Percentiles rank a stretch among this genome's conserved stretches.
phyloP scores from a whole-genome alignment of 202 grass and related monocot species.

The Carex sylvatica region DNA sequence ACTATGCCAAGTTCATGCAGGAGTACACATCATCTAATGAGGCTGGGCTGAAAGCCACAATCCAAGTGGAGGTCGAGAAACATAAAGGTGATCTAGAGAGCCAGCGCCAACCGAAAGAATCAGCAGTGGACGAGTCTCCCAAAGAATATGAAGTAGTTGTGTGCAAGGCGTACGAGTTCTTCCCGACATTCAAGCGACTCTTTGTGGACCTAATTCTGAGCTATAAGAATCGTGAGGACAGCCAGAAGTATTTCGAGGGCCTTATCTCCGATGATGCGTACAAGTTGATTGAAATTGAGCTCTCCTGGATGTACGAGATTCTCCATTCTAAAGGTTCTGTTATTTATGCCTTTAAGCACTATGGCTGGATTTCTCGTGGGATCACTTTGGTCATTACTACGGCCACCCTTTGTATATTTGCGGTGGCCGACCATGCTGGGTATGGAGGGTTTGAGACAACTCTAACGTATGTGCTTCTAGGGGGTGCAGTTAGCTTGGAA shows the following conservation, averaged over 20 bases:
- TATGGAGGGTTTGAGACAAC: neutral
- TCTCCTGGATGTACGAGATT: too few relatives aligned
- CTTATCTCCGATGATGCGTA: constrained; percentile 10
- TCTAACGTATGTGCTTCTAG: constrained; percentile 36
- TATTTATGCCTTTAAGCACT: too few relatives aligned
- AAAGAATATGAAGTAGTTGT: too few relatives aligned
- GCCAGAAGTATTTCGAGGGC: constrained; percentile 36
- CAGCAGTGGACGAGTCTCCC: too few relatives aligned
- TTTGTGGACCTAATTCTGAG: constrained; percentile 25
- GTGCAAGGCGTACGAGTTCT: neutral
- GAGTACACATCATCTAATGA: constrained; percentile 31
- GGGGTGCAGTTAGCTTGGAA: constrained; percentile 39
- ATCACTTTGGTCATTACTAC: neutral
- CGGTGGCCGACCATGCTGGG: neutral
- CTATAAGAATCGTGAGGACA: constrained; percentile 43
- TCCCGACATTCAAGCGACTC: too few relatives aligned
- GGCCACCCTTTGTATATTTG: neutral
- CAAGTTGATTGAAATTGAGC: too few relatives aligned
- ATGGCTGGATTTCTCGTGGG: too few relatives aligned
- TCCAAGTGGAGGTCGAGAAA: constrained; percentile 24
- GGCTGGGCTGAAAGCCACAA: constrained; percentile 26
- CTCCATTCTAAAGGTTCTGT: too few relatives aligned
- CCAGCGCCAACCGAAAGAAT: neutral
- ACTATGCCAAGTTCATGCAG: constrained; percentile 56
- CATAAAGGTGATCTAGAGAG: neutral